Conservation (phyloP, 805 yeast genomes). For the Alloascoidea africana region DNA sequence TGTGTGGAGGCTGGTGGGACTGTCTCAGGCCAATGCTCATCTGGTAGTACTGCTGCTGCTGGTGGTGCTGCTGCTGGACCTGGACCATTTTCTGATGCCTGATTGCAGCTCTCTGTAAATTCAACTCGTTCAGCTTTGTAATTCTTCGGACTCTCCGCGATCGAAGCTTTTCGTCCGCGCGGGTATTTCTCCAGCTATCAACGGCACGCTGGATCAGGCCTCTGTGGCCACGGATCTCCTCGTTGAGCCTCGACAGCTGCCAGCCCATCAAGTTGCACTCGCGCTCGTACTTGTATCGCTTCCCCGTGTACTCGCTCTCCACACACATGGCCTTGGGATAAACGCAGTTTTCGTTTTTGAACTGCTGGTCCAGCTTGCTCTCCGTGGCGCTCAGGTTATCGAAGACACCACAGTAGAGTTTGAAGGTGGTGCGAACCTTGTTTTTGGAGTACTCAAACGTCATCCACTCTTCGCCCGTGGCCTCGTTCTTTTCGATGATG, state of each 20-base stretch:
- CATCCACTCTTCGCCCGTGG: constrained; percentile 1
- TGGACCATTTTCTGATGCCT: neutral
- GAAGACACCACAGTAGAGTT: neutral
- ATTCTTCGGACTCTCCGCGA: constrained; percentile 27
- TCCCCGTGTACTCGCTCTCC: constrained; percentile 25
- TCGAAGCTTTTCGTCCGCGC: constrained; percentile 23
- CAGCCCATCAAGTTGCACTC: constrained; percentile 34
- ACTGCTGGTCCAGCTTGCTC: constrained; percentile 16
- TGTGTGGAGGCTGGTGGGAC: too few relatives aligned
- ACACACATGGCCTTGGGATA: constrained; percentile 33
- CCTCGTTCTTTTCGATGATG: neutral
- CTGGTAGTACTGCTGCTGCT: neutral
- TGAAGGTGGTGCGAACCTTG: neutral
- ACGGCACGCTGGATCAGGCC: constrained; percentile 37
- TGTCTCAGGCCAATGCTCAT: neutral
- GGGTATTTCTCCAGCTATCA: constrained; percentile 34
- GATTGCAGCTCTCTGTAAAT: neutral
- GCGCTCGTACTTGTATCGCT: constrained; percentile 28
- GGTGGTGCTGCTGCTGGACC: neutral
- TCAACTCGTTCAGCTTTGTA: constrained; percentile 6
- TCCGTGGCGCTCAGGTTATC: neutral
- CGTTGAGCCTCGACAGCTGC: constrained; percentile 27
- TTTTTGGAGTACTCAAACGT: neutral
- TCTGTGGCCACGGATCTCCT: constrained; percentile 24
- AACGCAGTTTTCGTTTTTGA: constrained; percentile 25